Evolutionary conservation across 108 stramenopile species (phyloP).

Genomic region (Nannochloropsis gaditana): DNA sequence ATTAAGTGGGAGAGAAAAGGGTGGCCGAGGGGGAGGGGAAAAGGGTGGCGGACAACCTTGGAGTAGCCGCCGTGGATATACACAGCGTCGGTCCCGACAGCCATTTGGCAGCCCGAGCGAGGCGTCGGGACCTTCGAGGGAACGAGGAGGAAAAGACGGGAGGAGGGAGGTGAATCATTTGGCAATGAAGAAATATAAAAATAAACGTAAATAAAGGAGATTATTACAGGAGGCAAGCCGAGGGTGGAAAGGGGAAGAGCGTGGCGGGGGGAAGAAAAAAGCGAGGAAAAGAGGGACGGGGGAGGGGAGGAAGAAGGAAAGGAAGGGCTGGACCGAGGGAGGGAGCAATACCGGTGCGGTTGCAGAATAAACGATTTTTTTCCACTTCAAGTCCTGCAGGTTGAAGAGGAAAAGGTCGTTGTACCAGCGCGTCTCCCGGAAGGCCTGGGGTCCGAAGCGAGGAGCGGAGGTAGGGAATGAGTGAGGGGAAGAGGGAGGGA

Average conservation of each 20-base stretch:
- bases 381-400: conserved; percentile 53
- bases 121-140: neutral
- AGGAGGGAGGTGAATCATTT: neutral
- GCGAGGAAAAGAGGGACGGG: neutral
- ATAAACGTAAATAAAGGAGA: neutral
- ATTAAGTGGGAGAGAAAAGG: neutral
- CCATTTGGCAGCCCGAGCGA: conserved; percentile 2
- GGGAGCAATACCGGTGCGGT: neutral
- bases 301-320: neutral
- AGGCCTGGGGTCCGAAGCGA: neutral
- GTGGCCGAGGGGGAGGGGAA: neutral
- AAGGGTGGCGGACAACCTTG: neutral
- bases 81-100: neutral
- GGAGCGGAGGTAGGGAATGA: neutral
- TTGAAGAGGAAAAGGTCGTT: conserved; percentile 56
- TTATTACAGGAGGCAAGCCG: neutral
- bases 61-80: conserved; percentile 13
- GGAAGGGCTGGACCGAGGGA: neutral
- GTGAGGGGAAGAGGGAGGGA: neutral
- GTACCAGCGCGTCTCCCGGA: conserved; percentile 39
- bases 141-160: neutral
- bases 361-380: neutral
- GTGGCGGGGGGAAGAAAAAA: neutral
- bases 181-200: neutral
- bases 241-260: neutral